Evolutionary conservation across 495 filamentous ascomycete genomes (phyloP).

Genomic region (Aspergillus olivimuriae): DNA sequence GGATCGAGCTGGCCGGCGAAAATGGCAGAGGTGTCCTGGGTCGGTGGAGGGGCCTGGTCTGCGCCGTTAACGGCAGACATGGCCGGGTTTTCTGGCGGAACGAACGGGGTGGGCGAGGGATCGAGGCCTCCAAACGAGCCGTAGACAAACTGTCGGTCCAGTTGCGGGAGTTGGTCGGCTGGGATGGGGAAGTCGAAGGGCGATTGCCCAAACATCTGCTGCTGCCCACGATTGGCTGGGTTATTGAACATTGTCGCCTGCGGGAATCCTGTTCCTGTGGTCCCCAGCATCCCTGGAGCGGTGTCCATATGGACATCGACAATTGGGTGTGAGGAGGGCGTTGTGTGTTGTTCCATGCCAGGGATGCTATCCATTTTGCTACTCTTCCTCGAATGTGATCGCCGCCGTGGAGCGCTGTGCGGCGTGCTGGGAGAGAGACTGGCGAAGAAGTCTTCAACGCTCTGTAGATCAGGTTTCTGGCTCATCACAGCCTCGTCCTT

Average conservation of each 20-base stretch:
- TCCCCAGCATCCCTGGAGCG: slow-evolving; percentile 26
- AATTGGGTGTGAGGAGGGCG: slow-evolving; percentile 24
- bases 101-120: slow-evolving; percentile 27
- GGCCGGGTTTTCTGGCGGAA: slow-evolving; percentile 22
- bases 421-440: slow-evolving; percentile 60
- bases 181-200: slow-evolving; percentile 37
- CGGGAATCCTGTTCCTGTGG: slow-evolving; percentile 39
- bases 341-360: slow-evolving; percentile 23
- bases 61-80: slow-evolving; percentile 22
- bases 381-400: slow-evolving; percentile 29
- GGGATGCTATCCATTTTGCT: slow-evolving; percentile 26
- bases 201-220: slow-evolving; percentile 28
- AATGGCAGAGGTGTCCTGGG: slow-evolving; percentile 20
- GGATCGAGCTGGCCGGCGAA: slow-evolving; percentile 35
- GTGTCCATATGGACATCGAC: slow-evolving; percentile 32
- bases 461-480: slow-evolving; percentile 82
- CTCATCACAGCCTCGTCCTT: slow-evolving; percentile 76
- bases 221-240: slow-evolving; percentile 19
- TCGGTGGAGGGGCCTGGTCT: slow-evolving; percentile 4
- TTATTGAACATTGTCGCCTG: slow-evolving; percentile 31
- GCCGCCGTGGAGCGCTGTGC: slow-evolving; percentile 39
- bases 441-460: slow-evolving; percentile 92
- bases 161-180: slow-evolving; percentile 47
- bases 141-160: slow-evolving; percentile 74
- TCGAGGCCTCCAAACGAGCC: slow-evolving; percentile 67